phyloP scores from a whole-genome alignment of 2,329 filamentous ascomycete genomes.

The Trichophaea hybrida region DNA sequence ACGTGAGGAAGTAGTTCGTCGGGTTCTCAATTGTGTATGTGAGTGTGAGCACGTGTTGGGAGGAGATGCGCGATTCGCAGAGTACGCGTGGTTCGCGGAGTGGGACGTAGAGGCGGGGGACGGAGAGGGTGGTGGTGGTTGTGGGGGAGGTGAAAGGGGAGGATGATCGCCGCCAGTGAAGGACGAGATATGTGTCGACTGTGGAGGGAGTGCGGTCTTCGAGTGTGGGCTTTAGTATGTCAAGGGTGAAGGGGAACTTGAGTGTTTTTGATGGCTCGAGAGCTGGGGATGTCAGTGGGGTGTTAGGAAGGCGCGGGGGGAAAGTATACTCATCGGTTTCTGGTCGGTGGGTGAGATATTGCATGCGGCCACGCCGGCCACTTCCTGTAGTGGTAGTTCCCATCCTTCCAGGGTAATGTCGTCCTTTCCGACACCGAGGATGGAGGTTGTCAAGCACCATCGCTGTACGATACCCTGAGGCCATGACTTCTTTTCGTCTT shows the following conservation, averaged over 20 bases:
- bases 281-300: constrained; percentile 3
- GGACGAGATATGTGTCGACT: constrained; percentile 58
- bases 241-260: constrained; percentile 57
- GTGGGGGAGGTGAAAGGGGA: constrained; percentile 26
- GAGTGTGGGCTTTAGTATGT: constrained; percentile 59
- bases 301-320: too few relatives aligned
- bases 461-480: constrained; percentile 57
- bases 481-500: constrained; percentile 26
- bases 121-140: constrained; percentile 55
- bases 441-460: constrained; percentile 60
- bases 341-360: background rate
- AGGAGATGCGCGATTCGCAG: constrained; percentile 35
- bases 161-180: constrained; percentile 57
- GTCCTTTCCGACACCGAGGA: constrained; percentile 27
- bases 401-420: constrained; percentile 9
- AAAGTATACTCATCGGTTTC: background rate
- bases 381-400: constrained; percentile 8
- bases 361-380: constrained; percentile 7
- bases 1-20: constrained; percentile 86
- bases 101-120: constrained; percentile 68
- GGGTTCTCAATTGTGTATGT: constrained; percentile 78
- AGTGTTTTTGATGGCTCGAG: constrained; percentile 14
- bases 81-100: constrained; percentile 78
- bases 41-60: constrained; percentile 30
- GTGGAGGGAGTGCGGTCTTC: constrained; percentile 67